Evolutionary conservation across 2,329 filamentous ascomycete species (phyloP), one percentile per base, ranked within the genome.

Genomic region (Botrytis elliptica): DNA sequence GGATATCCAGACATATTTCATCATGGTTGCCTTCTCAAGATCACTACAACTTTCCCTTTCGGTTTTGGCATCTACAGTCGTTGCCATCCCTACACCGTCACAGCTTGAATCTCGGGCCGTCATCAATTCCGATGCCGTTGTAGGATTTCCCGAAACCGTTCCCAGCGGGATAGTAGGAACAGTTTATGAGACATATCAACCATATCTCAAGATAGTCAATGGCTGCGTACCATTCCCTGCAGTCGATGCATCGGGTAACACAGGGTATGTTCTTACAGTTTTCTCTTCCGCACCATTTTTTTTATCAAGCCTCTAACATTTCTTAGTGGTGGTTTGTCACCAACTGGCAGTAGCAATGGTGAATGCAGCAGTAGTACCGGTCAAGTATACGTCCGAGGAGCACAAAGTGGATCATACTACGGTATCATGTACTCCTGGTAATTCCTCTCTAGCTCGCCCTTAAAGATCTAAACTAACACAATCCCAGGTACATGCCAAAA

Each of bases 141-240:
- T 88, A 12, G 86, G 86, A 2, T 88, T 90, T 75, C 74, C 84
- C 0, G 78, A 89, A 78, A 85, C 86, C 0, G 86, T 89, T 0
- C 88, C 88, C 0, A 82, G 80, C 60, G 83, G 83, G 8, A 81
- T 81, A 1, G 79, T 81, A 0, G 88, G 88, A 22, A 79, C 82
- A 4, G 79, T 88, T 38, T 88, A 88, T 76, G 79, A 86, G 60
- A 85, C 86, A 71, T 90, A 88, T 81, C 85, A 90, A 81, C 88
- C 88, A 0, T 84, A 83, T 71, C 83, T 90, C 9, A 77, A 88
- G 18, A 85, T 90, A 8, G 83, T 84, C 29, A 87, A 88, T 77
- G 89, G 89, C 64, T 91, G 89, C 75, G 88, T 90, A 14, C 88
- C 89, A 0, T 91, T 89, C 78, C 88, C 89, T 0, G 89, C 86